Evolutionary conservation across 106 monocot species (phyloP), one percentile per base, ranked within the genome.

Genomic region (Triglochin maritima): DNA sequence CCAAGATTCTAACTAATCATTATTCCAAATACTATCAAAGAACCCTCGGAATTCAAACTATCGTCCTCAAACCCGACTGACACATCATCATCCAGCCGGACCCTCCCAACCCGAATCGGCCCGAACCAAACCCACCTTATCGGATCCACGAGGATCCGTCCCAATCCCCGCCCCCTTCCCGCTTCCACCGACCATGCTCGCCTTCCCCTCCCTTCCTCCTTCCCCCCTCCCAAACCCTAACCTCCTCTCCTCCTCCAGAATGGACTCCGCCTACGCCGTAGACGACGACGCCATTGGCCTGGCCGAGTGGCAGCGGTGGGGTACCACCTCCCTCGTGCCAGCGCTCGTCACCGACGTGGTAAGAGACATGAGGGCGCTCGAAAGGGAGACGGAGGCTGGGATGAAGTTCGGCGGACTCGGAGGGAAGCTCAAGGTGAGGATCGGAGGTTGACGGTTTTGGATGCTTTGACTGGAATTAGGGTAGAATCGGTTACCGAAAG

Each of bases 241-340:
- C 12, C 4, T 3, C 47, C 4, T 11, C 46, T 62, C 14, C 12
- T 47, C 46, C 7, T 47, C 49, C 50, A 15, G 29, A 15, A 66
- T 66, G 51, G 66, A 49, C 49, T 64, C 17, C 4, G 15, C 15
- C 2, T 16, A 5, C 43, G 52, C 52, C 52, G n/a, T n/a, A n/a
- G 64, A 56, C 53, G 44, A 6, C 45, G 29, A 56, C 14, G 79
- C 17, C 60, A 83, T 88, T 68, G 83, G 79, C 76, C 45, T 77
- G 56, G 51, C n/a, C 44, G 94, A 95, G 65, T 90, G 94, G 94
- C 87, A 83, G 79, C 70, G 76, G 4, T 95, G 94, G 94, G 94
- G 94, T 41, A 87, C 87, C 57, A 77, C 85, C 29, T 95, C 94
- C 53, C 87, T 87, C 10, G 54, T 95, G 46, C 90, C 94, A 5